Conservation (phyloP, 1,139 yeast species). For the Hemisphaericaspora xylofermentans region DNA sequence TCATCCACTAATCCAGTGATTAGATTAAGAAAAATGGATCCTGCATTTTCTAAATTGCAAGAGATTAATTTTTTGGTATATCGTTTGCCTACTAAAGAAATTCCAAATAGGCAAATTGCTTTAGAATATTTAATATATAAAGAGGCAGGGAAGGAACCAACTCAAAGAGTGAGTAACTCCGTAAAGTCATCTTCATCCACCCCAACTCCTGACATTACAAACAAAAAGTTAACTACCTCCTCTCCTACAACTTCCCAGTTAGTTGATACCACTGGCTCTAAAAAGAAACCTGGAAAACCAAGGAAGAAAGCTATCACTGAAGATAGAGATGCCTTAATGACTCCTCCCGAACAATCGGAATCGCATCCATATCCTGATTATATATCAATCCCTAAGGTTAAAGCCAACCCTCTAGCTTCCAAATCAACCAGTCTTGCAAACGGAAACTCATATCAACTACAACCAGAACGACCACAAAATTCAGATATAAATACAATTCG, state of each 20-base stretch:
- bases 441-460: neutral
- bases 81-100: conserved; percentile 16
- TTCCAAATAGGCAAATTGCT: conserved; percentile 18
- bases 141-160: conserved; percentile 11
- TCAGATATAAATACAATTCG: conserved; percentile 3
- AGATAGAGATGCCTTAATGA: neutral
- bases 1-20: conserved; percentile 17
- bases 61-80: conserved; percentile 19
- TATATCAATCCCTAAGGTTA: neutral
- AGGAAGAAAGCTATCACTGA: neutral
- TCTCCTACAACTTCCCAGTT: too few species aligned
- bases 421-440: neutral
- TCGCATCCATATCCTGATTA: neutral
- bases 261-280: neutral
- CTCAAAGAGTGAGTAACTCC: neutral
- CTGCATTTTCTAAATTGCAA: conserved; percentile 19
- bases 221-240: too few species aligned
- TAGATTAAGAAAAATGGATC: conserved; percentile 19
- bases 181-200: neutral
- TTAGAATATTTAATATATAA: conserved; percentile 17
- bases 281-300: neutral
- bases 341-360: neutral
- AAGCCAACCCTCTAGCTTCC: neutral
- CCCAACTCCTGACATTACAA: neutral
- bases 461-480: neutral